A percentile compares a stretch with the other conserved stretches of the same genome.
Evolutionary conservation across 345 rosid genomes (phyloP).

Genomic region (Capsella bursapastoris): DNA sequence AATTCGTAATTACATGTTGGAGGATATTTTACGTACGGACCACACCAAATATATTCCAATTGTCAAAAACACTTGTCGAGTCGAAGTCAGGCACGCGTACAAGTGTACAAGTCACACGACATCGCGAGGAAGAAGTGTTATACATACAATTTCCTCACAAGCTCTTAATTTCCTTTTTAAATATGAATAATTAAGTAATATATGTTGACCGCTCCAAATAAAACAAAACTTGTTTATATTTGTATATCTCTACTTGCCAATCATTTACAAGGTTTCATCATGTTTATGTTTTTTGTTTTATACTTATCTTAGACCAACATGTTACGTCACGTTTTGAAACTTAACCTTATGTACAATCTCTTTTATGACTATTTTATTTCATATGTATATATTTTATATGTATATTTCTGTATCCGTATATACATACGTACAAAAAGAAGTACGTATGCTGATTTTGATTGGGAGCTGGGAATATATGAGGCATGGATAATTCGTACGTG

Average conservation of each 20-base stretch:
- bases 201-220: background rate
- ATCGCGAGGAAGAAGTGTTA: constrained; percentile 22
- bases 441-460: constrained; percentile 23
- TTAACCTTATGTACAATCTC: constrained; percentile 5
- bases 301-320: constrained; percentile 19
- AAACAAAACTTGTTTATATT: background rate
- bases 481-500: constrained; percentile 22
- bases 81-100: constrained; percentile 26
- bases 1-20: background rate
- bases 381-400: background rate
- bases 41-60: background rate
- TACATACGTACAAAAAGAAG: constrained; percentile 23
- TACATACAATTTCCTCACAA: constrained; percentile 23
- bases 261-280: constrained; percentile 27
- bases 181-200: background rate
- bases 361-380: background rate
- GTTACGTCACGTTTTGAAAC: constrained; percentile 12
- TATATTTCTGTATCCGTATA: constrained; percentile 1
- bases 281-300: constrained; percentile 8
- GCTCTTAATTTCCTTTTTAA: constrained; percentile 5
- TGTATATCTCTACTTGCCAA: background rate
- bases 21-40: background rate
- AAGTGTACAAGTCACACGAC: constrained; percentile 31
- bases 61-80: constrained; percentile 8
- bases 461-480: constrained; percentile 6